phyloP scores from a whole-genome alignment of 352 stramenopile species.

The Globisporangium cystogenes region DNA sequence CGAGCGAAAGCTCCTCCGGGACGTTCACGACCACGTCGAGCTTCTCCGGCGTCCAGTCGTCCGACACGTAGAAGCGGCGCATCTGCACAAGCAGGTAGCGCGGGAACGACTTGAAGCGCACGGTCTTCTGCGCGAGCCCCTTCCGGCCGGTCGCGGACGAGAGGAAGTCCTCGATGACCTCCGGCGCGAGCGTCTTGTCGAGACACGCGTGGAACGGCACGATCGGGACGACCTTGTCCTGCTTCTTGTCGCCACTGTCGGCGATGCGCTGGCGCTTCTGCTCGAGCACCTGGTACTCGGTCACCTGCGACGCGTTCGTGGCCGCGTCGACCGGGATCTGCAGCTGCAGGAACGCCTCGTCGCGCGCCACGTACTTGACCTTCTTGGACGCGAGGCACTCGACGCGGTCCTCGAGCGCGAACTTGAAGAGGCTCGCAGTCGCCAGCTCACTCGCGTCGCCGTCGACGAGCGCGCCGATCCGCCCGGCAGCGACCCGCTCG shows the following conservation, averaged over 20 bases:
- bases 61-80: slow-evolving; percentile 94
- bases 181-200: slow-evolving; percentile 87
- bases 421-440: slow-evolving; percentile 92
- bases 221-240: slow-evolving; percentile 73
- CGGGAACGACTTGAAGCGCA: slow-evolving; percentile 93
- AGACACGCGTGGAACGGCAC: slow-evolving; percentile 94
- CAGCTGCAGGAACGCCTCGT: slow-evolving; percentile 79
- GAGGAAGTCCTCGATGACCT: slow-evolving; percentile 91
- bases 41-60: slow-evolving; percentile 97
- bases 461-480: slow-evolving; percentile 44
- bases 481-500: slow-evolving; percentile 56
- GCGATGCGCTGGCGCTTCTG: slow-evolving; percentile 86
- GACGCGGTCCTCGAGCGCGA: slow-evolving; percentile 84
- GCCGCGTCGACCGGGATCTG: slow-evolving; percentile 86
- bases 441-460: slow-evolving; percentile 39
- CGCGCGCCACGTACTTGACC: slow-evolving; percentile 84
- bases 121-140: slow-evolving; percentile 68
- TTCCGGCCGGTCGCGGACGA: slow-evolving; percentile 73
- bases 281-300: slow-evolving; percentile 80
- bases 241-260: slow-evolving; percentile 17
- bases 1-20: slow-evolving; percentile 84
- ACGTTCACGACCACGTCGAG: slow-evolving; percentile 96
- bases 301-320: slow-evolving; percentile 81
- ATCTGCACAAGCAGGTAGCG: slow-evolving; percentile 97
- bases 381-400: slow-evolving; percentile 68